A percentile compares a stretch with the other conserved stretches of the same genome.
phyloP scores from a whole-genome alignment of 176 grass and related monocot species.

The Oryza brachyantha region DNA sequence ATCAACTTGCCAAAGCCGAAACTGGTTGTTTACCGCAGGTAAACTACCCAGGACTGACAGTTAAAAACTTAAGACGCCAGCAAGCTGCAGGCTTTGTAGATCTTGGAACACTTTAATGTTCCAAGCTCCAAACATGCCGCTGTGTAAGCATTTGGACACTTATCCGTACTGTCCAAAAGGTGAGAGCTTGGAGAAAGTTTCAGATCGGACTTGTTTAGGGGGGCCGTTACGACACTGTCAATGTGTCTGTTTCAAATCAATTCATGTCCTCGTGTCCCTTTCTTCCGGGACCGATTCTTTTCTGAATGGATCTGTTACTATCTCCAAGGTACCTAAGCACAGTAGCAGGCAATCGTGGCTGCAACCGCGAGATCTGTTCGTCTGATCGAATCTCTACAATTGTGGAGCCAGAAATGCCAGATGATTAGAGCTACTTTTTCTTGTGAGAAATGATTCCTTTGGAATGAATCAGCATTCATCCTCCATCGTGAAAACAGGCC shows the following conservation, averaged over 20 bases:
- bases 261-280: neutral
- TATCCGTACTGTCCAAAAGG: conserved; percentile 3
- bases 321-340: no score
- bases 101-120: neutral
- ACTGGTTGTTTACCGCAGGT: no score
- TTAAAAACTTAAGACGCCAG: neutral
- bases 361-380: conserved; percentile 12
- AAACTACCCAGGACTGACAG: no score
- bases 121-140: neutral
- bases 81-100: neutral
- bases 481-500: no score
- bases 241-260: conserved; percentile 31
- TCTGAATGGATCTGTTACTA: neutral
- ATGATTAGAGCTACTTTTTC: neutral
- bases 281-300: neutral
- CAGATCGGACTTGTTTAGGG: conserved; percentile 1
- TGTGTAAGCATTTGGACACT: conserved; percentile 9
- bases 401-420: conserved; percentile 14
- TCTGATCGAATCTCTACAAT: neutral
- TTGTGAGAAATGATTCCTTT: neutral
- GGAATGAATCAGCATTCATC: no score
- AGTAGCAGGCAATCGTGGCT: neutral
- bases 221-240: neutral
- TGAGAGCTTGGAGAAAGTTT: conserved; percentile 1
- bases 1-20: no score